phyloP scores from a whole-genome alignment of 2,329 filamentous ascomycete species.

The Cladorrhinum sp. region DNA sequence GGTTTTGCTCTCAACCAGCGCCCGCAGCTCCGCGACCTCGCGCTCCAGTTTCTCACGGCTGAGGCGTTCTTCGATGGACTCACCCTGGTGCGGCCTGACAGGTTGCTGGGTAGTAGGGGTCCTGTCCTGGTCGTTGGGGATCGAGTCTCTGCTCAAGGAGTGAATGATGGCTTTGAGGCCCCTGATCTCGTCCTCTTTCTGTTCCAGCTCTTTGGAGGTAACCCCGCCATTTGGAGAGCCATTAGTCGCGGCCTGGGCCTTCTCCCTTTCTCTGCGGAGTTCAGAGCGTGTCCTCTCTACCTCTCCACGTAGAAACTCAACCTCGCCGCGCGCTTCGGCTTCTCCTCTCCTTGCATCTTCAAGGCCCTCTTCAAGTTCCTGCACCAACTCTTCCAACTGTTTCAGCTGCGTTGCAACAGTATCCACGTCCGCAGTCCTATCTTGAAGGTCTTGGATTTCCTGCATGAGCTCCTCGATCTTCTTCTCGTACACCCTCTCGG shows the following conservation, averaged over 20 bases:
- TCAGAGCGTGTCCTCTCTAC: constrained; percentile 89
- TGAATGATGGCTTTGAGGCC: constrained; percentile 98
- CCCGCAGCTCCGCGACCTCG: constrained; percentile 75
- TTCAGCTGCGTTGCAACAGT: constrained; percentile 88
- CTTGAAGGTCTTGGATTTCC: constrained; percentile 78
- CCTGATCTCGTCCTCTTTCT: constrained; percentile 95
- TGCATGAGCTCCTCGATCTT: constrained; percentile 82
- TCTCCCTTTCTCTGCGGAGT: constrained; percentile 82
- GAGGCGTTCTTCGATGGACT: constrained; percentile 54
- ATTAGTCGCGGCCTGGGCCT: constrained; percentile 61
- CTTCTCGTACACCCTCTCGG: constrained; percentile 91
- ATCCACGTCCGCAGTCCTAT: constrained; percentile 84
- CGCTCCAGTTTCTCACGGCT: constrained; percentile 70
- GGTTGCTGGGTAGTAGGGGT: constrained; percentile 35
- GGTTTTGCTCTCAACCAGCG: constrained; percentile 68
- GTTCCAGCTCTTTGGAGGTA: constrained; percentile 73
- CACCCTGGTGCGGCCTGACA: constrained; percentile 44
- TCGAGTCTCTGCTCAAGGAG: constrained; percentile 77
- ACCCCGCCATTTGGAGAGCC: constrained; percentile 41
- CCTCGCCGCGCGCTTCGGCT: constrained; percentile 90
- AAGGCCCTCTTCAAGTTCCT: constrained; percentile 92
- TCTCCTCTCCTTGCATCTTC: constrained; percentile 93
- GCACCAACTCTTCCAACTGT: constrained; percentile 91
- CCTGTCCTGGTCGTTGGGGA: constrained; percentile 41
- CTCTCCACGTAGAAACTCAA: constrained; percentile 91